Base-by-base conservation (phyloP, 768 basidiomycete species). In the Pisolithus tinctorius region DNA sequence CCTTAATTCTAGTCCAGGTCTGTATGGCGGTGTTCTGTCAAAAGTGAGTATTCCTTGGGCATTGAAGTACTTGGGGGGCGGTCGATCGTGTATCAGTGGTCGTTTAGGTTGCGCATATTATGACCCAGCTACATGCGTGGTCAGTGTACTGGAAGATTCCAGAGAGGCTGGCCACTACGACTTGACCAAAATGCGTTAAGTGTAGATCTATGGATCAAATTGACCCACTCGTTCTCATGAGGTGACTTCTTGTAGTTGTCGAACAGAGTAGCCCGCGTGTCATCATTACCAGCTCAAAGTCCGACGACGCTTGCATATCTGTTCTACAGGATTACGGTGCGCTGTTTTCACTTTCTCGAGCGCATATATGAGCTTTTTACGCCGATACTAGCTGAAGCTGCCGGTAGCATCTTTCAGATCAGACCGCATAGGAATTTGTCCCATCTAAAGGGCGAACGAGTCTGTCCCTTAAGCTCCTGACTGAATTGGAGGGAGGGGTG, bases 381-480 rank as follows among this genome's bases (percentile, higher is more conserved):
- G 4, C 25, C 36, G 45, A 9, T 45, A 2, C 49, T 44, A 87
- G 87, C 78, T 74, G 84, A 87, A 44, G 61, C 68, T 25, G 71
- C 74, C 9, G 75, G 76, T 41, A 75, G 76, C 31, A 63, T 73
- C 11, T 85, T 92, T 59, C 87, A 91, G 63, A 82, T 93, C 36
- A 76, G 92, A 43, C 87, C 91, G 0, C 78, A 84, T 63, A 90
- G 84, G 93, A 94, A 54, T 94, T 93, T 60, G 63, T 70, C 14
- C 66, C 84, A 6, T 67, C 71, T 4, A 86, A 80, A 60, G 93
- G 91, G 27, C 39, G 83, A 83, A 51, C 80, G 81, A 26, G 58
- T 93, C 70, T 88, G 11, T 83, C 82, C 14, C 74, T 94, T 31
- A 76, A 71, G 31, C 65, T 90, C 6, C 74, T 91, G 16, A 74